Percentiles rank a stretch among this genome's conserved stretches.
These are phyloP conservation scores for Penicillium cinerascens DNA, from an alignment of 495 filamentous ascomycete species.

Conservation along the genomic window DNA sequence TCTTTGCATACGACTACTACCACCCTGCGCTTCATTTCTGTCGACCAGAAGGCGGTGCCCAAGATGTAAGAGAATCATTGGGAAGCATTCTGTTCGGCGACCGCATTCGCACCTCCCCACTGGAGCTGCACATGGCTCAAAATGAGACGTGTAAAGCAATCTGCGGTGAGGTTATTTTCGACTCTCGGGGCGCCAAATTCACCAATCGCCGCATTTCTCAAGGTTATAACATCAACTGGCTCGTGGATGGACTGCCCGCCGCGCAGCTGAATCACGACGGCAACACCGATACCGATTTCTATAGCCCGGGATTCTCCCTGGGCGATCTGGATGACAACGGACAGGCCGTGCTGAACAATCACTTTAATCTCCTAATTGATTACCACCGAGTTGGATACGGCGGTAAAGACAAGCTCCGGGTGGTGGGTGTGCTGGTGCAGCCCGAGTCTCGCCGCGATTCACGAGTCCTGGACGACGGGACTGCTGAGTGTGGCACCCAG, in stretches of 20 bases:
- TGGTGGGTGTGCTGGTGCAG: conserved; percentile 87
- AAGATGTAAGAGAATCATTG: conserved; percentile 78
- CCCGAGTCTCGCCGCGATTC: conserved; percentile 68
- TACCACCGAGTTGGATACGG: conserved; percentile 69
- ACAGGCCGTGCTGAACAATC: conserved; percentile 72
- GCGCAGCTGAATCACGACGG: conserved; percentile 72
- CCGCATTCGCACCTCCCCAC: conserved; percentile 87
- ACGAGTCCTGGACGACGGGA: conserved; percentile 47
- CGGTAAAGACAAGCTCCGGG: conserved; percentile 65
- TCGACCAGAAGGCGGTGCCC: conserved; percentile 65
- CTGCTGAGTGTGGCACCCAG: conserved; percentile 57
- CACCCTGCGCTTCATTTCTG: conserved; percentile 84
- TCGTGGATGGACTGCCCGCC: conserved; percentile 89
- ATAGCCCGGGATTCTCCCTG: conserved; percentile 83
- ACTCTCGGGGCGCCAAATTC: conserved; percentile 66
- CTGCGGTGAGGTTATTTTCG: conserved; percentile 64
- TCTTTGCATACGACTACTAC: conserved; percentile 95
- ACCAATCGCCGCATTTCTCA: conserved; percentile 77
- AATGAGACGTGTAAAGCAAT: conserved; percentile 84
- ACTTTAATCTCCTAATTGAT: conserved; percentile 91
- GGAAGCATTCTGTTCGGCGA: conserved; percentile 97
- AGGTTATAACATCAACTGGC: conserved; percentile 88
- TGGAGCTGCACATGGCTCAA: conserved; percentile 75
- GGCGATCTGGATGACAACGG: conserved; percentile 59
- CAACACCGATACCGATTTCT: conserved; percentile 70